Percentiles rank a stretch among this genome's conserved stretches.
phyloP scores from a whole-genome alignment of 305 asterid genomes.

The Striga hermonthica region DNA sequence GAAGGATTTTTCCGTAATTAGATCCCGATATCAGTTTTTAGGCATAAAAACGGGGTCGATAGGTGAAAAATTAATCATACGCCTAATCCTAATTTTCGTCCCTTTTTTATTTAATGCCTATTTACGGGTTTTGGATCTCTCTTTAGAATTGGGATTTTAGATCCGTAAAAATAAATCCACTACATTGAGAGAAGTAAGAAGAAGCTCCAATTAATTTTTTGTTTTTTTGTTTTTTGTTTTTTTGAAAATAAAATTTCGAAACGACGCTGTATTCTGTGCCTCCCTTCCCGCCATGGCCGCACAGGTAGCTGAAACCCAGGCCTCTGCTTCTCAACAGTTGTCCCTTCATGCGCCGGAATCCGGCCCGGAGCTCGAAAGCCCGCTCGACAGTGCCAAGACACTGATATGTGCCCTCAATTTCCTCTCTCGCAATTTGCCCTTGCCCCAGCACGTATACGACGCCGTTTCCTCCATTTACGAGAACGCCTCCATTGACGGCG shows the following conservation, averaged over 20 bases:
- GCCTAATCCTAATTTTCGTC: not conserved
- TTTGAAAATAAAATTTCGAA: conserved; percentile 17
- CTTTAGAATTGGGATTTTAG: conserved; percentile 23
- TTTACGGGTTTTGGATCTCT: conserved; percentile 20
- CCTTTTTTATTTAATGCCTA: conserved; percentile 2
- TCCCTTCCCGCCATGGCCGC: conserved; percentile 71
- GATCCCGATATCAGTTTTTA: not conserved
- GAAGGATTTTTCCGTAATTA: conserved; percentile 22
- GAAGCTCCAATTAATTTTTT: not conserved
- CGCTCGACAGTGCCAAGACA: conserved; percentile 62
- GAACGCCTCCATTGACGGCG: conserved; percentile 28
- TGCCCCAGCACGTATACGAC: conserved; percentile 76
- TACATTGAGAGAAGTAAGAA: conserved; percentile 14
- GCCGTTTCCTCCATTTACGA: conserved; percentile 76
- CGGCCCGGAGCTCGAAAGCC: conserved; percentile 32
- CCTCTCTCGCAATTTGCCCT: conserved; percentile 86
- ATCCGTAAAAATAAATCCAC: conserved; percentile 36
- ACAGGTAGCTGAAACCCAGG: conserved; percentile 54
- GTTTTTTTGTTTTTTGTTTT: not conserved
- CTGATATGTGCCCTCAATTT: conserved; percentile 90
- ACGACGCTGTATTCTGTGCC: conserved; percentile 44
- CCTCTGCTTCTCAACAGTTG: conserved; percentile 41
- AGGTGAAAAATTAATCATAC: conserved; percentile 12
- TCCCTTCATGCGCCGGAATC: conserved; percentile 28
- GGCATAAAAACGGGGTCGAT: too few species aligned